phyloP scores from a whole-genome alignment of 441 rosid genomes.

The Eruca vesicaria region DNA sequence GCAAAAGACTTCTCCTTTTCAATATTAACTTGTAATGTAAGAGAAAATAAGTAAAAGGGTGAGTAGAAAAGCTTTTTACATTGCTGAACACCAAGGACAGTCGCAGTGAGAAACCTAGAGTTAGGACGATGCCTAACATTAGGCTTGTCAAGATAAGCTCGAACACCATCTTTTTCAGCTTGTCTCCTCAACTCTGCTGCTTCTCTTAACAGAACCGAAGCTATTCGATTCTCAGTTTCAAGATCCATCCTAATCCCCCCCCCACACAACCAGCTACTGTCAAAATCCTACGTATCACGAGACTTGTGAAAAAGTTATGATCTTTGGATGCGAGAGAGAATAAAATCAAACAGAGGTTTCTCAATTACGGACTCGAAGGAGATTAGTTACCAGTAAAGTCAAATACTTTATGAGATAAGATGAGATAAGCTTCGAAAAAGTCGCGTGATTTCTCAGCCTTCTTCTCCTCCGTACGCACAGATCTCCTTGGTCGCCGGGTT shows the following conservation, averaged over 20 bases:
- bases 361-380: background rate
- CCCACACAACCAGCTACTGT: conserved; percentile 6
- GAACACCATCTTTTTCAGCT: conserved; percentile 76
- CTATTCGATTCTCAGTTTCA: conserved; percentile 86
- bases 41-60: background rate
- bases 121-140: conserved; percentile 67
- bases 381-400: background rate
- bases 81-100: conserved; percentile 87
- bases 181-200: conserved; percentile 76
- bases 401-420: background rate
- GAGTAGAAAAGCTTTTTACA: conserved; percentile 37
- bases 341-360: background rate
- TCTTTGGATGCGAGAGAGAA: background rate
- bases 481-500: background rate
- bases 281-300: background rate
- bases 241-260: conserved; percentile 69
- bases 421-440: conserved; percentile 1
- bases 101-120: conserved; percentile 80
- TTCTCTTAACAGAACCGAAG: conserved; percentile 82
- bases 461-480: background rate
- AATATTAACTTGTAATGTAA: background rate
- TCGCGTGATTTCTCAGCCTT: background rate
- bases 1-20: background rate
- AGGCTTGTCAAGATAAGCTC: conserved; percentile 74
- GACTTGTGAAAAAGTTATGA: background rate